Base-by-base conservation (phyloP, 257 asterid species). In the Fraxinus cuspidata region DNA sequence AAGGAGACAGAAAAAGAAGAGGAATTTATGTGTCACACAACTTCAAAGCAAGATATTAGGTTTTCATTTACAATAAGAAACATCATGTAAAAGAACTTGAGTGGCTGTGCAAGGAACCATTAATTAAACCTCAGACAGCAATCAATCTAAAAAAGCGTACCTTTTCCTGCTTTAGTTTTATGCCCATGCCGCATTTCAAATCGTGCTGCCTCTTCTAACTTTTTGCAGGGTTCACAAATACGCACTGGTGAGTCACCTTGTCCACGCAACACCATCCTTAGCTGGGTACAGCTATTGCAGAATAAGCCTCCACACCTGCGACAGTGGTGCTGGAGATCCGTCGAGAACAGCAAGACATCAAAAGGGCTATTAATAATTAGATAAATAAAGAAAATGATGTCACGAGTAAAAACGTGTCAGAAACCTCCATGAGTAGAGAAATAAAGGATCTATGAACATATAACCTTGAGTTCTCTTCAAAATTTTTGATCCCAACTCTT, bases 221-320 rank as follows among this genome's bases (percentile, higher is more conserved):
- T 87, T 85, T 96, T 96, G 88, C 98, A 96, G 76, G 99, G 94
- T 38, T 92, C 98, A 80, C 98, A 96, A 9, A 96, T 90, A 25
- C 98, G 97, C 70, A 96, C 99, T 0, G 97, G 96, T 27, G 99
- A 93, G 81, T 96, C 97, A 70, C 99, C 99, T 88, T 96, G 99
- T 76, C 98, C 97, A 32, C 99, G 98, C 64, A 96, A 85, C 65
- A 86, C 81, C 97, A 96, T 96, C 82, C 99, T 87, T 77, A 88
- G 97, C 84, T 87, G 94, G 74, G 97, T 86, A 81, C 99, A 96
- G 81, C 88, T 87, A 81, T 81, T 87, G 73, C 98, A 96, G 81
- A 96, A 96, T 77, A 96, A 71, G 47, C 98, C 99, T 80, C 97
- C 99, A 86, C 99, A 96, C 86, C 99, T 89, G 49, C 97, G 96